phyloP scores from a whole-genome alignment of 2,329 filamentous ascomycete genomes.

The Aureobasidium sp. region DNA sequence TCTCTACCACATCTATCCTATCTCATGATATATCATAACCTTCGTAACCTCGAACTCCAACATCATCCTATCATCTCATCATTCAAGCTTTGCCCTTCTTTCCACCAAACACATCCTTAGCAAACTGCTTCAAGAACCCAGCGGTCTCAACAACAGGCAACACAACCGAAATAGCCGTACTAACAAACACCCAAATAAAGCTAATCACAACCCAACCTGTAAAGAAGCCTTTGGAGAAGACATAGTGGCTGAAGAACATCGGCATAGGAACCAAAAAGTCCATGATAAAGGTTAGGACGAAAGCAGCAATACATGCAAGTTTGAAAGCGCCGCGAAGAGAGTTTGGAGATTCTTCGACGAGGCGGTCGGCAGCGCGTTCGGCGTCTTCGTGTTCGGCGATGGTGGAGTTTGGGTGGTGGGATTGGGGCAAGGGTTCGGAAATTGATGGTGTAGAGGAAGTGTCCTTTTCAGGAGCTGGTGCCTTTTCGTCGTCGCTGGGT shows the following conservation, averaged over 20 bases:
- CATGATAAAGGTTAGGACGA: constrained; percentile 29
- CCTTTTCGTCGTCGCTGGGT: constrained; percentile 5
- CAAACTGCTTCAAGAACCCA: constrained; percentile 19
- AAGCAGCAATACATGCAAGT: constrained; percentile 28
- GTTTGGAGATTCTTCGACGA: constrained; percentile 24
- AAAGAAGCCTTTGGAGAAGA: constrained; percentile 34
- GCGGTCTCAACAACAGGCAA: constrained; percentile 35
- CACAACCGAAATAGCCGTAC: constrained; percentile 27
- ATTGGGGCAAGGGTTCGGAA: not conserved
- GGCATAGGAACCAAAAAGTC: constrained; percentile 33
- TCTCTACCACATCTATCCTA: not conserved
- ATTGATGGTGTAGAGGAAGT: not conserved
- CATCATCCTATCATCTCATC: not conserved
- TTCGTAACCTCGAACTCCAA: not conserved
- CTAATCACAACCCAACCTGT: constrained; percentile 31
- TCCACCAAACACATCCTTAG: constrained; percentile 4
- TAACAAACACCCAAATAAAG: constrained; percentile 33
- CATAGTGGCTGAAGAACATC: constrained; percentile 33
- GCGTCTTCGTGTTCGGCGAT: not conserved
- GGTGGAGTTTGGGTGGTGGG: not conserved
- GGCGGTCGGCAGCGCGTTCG: constrained; percentile 14
- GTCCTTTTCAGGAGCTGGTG: constrained; percentile 9
- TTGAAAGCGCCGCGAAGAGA: constrained; percentile 29
- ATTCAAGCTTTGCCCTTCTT: not conserved
- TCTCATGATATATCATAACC: not conserved